phyloP scores from a whole-genome alignment of 2,329 filamentous ascomycete species.

The Thielaviopsis populi region DNA sequence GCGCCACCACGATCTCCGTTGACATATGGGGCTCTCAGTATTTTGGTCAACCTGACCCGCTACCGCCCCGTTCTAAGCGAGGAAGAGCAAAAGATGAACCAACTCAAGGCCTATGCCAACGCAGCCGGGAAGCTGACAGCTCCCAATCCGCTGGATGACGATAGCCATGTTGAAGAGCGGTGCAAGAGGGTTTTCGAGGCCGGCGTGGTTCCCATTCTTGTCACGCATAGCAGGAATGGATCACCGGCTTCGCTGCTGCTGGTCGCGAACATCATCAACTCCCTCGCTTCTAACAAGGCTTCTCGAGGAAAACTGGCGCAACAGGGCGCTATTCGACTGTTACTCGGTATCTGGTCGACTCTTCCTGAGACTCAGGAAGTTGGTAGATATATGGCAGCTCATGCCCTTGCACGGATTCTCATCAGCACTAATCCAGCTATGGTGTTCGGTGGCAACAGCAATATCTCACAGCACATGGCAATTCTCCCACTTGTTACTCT shows the following conservation, averaged over 20 bases:
- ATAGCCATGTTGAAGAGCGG: conserved; percentile 57
- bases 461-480: conserved; percentile 60
- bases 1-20: conserved; percentile 50
- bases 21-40: conserved; percentile 73
- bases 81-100: conserved; percentile 80
- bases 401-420: conserved; percentile 68
- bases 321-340: conserved; percentile 78
- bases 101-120: conserved; percentile 89
- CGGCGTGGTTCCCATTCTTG: conserved; percentile 60
- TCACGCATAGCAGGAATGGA: conserved; percentile 57
- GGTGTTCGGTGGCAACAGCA: conserved; percentile 65
- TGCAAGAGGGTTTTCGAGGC: conserved; percentile 68
- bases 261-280: conserved; percentile 60
- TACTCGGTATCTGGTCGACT: conserved; percentile 55
- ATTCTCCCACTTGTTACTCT: conserved; percentile 68
- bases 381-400: conserved; percentile 49
- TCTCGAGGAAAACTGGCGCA: conserved; percentile 71
- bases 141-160: conserved; percentile 56
- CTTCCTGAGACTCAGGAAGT: conserved; percentile 37
- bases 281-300: conserved; percentile 58
- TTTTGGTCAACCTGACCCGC: conserved; percentile 69
- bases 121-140: conserved; percentile 52
- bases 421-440: conserved; percentile 75
- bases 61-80: conserved; percentile 68
- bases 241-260: conserved; percentile 57